phyloP scores from a whole-genome alignment of 306 rosid genomes.

The Vachellia collinsii region DNA sequence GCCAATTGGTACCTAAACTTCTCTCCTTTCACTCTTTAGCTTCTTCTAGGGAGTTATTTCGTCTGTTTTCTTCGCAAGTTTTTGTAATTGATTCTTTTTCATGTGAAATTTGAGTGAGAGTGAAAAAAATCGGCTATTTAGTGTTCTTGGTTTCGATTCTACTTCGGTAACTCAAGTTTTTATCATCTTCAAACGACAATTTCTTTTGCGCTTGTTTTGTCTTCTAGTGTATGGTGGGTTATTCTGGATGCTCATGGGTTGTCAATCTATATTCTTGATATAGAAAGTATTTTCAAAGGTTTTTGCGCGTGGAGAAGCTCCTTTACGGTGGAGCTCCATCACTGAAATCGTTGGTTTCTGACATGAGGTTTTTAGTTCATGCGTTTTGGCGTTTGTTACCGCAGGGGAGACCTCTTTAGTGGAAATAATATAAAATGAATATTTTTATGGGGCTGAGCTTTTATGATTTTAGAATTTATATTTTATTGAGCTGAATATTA shows the following conservation, averaged over 20 bases:
- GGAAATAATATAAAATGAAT: conserved; percentile 10
- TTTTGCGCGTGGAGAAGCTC: background rate
- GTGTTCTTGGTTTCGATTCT: conserved; percentile 18
- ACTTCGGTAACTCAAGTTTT: conserved; percentile 30
- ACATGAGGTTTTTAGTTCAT: background rate
- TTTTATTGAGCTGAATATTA: conserved; percentile 26
- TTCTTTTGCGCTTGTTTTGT: background rate
- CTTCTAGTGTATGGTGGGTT: conserved; percentile 23
- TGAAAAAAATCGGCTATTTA: conserved; percentile 9
- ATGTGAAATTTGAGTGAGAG: conserved; percentile 34
- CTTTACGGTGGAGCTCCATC: background rate
- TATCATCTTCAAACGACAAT: background rate
- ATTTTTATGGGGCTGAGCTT: background rate
- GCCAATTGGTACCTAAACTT: conserved; percentile 68
- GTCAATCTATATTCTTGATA: background rate
- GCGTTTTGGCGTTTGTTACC: background rate
- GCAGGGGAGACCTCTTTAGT: background rate
- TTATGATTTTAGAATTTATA: conserved; percentile 13
- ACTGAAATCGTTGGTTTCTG: background rate
- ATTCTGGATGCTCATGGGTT: background rate
- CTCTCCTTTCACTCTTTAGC: conserved; percentile 20
- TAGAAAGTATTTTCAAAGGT: background rate
- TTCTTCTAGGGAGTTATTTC: background rate
- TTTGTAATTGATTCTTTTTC: conserved; percentile 29
- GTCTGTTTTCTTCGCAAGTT: background rate